Evolutionary conservation across 495 filamentous ascomycete species (phyloP).

Genomic region (Xanthoparmelia taractica): DNA sequence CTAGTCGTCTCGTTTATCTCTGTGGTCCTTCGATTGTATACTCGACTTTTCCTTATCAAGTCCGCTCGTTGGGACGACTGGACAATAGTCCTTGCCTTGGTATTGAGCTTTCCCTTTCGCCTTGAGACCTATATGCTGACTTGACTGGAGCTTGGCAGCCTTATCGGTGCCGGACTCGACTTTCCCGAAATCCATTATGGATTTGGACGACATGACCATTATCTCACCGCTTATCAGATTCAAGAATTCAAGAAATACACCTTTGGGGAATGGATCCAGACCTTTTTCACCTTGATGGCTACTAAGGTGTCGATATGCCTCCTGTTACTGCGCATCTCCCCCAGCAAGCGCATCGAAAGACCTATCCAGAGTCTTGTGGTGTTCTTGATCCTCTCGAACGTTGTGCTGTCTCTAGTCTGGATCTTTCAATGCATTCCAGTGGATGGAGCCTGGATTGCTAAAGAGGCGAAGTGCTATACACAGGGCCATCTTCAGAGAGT

Average conservation of each 20-base stretch:
- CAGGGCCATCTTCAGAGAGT: constrained; percentile 4
- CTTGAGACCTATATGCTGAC: background rate
- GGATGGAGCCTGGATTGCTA: constrained; percentile 7
- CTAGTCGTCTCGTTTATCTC: background rate
- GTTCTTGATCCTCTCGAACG: constrained; percentile 13
- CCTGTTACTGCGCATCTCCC: constrained; percentile 9
- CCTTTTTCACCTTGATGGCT: constrained; percentile 17
- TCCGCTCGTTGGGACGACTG: constrained; percentile 13
- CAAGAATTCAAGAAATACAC: constrained; percentile 13
- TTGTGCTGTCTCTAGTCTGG: constrained; percentile 11
- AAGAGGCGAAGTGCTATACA: constrained; percentile 2
- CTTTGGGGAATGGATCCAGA: constrained; percentile 19
- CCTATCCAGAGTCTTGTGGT: constrained; percentile 10
- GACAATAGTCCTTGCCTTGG: constrained; percentile 5
- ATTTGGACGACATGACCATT: constrained; percentile 16
- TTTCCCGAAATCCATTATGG: constrained; percentile 12
- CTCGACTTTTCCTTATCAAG: constrained; percentile 6
- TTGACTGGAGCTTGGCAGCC: constrained; percentile 8
- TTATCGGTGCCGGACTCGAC: constrained; percentile 12
- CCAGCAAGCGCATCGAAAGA: constrained; percentile 3
- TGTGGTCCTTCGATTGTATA: constrained; percentile 4
- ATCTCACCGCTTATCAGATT: constrained; percentile 14
- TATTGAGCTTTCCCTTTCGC: background rate
- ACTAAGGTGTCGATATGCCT: constrained; percentile 21
- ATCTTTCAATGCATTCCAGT: constrained; percentile 16